Percentiles rank a stretch among this genome's conserved stretches.
Conservation (phyloP, 768 basidiomycete species). For the Calocybe gangraenosa region DNA sequence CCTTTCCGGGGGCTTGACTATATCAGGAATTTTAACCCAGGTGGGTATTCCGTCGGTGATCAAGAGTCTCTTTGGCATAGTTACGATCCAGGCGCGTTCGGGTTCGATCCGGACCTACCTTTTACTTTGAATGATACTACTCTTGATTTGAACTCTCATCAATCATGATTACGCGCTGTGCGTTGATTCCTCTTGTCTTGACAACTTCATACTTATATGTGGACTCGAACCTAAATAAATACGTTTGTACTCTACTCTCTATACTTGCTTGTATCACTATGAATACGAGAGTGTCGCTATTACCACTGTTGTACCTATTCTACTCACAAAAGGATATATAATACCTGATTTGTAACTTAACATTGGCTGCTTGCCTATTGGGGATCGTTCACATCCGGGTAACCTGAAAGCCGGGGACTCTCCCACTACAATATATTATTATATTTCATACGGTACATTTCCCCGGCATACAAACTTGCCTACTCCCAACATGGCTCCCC, state of each 20-base stretch:
- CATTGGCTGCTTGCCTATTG: no score
- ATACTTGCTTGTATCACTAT: constrained; percentile 13
- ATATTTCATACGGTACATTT: no score
- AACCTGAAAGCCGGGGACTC: constrained; percentile 10
- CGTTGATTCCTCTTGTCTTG: constrained; percentile 3
- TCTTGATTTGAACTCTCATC: constrained; percentile 32
- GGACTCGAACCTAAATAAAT: neutral
- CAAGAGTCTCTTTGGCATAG: constrained; percentile 55
- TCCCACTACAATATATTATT: no score
- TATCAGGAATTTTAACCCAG: constrained; percentile 71
- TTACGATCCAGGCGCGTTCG: constrained; percentile 73
- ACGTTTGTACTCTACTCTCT: constrained; percentile 5
- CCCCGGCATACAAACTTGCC: no score
- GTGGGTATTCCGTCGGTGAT: constrained; percentile 42
- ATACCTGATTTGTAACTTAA: neutral
- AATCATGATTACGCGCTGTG: constrained; percentile 10
- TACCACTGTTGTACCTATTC: constrained; percentile 2
- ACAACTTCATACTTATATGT: neutral
- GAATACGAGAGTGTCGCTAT: constrained; percentile 2
- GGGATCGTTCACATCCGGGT: constrained; percentile 10
- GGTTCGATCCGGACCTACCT: constrained; percentile 72
- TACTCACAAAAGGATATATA: neutral
- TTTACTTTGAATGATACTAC: constrained; percentile 52
- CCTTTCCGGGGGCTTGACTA: constrained; percentile 84
- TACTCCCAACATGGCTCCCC: constrained; percentile 45